Evolutionary conservation across 805 yeast species (phyloP), one percentile per base, ranked within the genome.

Genomic region (Teunomyces panamensis): DNA sequence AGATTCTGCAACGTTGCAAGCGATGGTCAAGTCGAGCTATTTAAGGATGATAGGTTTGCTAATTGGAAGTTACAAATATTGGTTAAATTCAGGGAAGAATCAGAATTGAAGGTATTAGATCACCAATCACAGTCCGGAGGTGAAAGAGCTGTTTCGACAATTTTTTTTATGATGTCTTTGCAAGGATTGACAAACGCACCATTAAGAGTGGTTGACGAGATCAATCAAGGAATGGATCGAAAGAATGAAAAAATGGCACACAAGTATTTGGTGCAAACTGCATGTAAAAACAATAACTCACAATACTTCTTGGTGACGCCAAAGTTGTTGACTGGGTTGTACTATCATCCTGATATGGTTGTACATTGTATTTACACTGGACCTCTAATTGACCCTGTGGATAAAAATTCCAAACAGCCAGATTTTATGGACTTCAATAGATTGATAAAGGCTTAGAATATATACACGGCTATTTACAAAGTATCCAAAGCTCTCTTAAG

Each of bases 181-280:
- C 99, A 94, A 68, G 92, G 90, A 9, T 75, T 87, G 48, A 84
- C 97, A 0, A 78, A 79, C 27, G 89, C 97, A 0, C 98, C 99
- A 8, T 89, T 94, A 60, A 75, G 98, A 60, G 91, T 92, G 2
- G 97, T 94, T 6, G 99, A 94, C 68, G 99, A 94, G 72, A 95
- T 94, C 52, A 94, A 94, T 63, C 99, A 94, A 69, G 99, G 99
- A 55, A 91, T 94, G 98, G 99, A 94, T 68, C 87, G 95, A 9
- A 80, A 80, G 50, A 94, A 94, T 60, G 99, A 94, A 65, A 80
- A 91, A 52, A 75, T 81, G 69, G 91, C 94, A 2, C 97, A 92
- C 62, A 79, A 80, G 52, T 80, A 88, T 52, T 83, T 94, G 77
- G 96, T 92, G 1, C 83, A 86, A 47, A 83, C 86, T 42, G 92